Evolutionary conservation across 1,284 basidiomycete genomes (phyloP).

Genomic region (Rhodotorula sp.): DNA sequence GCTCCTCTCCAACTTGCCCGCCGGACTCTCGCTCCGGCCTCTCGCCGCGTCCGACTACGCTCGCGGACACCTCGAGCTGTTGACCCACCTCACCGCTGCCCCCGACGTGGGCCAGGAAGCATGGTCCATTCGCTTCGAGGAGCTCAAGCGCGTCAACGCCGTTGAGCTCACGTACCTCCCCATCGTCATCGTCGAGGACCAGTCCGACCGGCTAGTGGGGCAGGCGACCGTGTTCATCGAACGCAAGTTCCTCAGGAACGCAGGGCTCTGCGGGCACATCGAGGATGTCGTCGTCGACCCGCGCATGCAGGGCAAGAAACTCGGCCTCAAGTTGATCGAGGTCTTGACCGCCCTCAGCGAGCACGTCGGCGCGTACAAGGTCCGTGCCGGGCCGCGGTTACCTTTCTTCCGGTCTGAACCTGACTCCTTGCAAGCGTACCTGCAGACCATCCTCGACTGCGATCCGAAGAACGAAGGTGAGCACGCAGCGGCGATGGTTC

Average conservation of each 20-base stretch:
- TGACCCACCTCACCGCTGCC: slow-evolving; percentile 73
- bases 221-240: slow-evolving; percentile 84
- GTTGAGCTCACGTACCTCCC: slow-evolving; percentile 72
- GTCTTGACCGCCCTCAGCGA: slow-evolving; percentile 56
- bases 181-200: slow-evolving; percentile 75
- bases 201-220: slow-evolving; percentile 75
- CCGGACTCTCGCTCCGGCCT: slow-evolving; percentile 70
- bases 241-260: slow-evolving; percentile 83
- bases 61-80: slow-evolving; percentile 78
- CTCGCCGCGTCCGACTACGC: slow-evolving; percentile 79
- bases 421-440: too few species aligned
- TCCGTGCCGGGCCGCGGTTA: background rate
- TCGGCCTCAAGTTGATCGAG: slow-evolving; percentile 83
- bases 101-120: slow-evolving; percentile 71
- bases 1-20: background rate
- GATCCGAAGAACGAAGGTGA: slow-evolving; percentile 83
- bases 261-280: slow-evolving; percentile 86
- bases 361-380: slow-evolving; percentile 52
- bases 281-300: slow-evolving; percentile 95
- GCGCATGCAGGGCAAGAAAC: slow-evolving; percentile 80
- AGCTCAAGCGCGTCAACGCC: slow-evolving; percentile 53
- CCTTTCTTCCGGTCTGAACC: background rate
- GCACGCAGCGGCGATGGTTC: slow-evolving; percentile 50
- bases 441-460: slow-evolving; percentile 90
- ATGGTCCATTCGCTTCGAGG: slow-evolving; percentile 68